Evolutionary conservation across 1,284 basidiomycete genomes (phyloP), one percentile per base, ranked within the genome.

Genomic region (Trichosporon sp.): DNA sequence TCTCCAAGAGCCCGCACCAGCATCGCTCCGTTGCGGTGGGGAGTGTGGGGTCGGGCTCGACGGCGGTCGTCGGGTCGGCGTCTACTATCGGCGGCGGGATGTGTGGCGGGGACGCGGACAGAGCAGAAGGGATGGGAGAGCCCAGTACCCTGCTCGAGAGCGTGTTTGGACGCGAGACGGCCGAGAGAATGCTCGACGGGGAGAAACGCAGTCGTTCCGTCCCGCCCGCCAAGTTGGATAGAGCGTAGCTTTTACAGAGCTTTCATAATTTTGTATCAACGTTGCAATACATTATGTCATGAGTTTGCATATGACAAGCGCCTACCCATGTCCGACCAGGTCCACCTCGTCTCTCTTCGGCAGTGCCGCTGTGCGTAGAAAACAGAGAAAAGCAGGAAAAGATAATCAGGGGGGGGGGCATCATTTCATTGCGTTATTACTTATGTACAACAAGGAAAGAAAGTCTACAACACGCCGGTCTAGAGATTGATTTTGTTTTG

Each of bases 91-190:
- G 56, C 54, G 11, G 54, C 56, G 1, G 14, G 31, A 6, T 4
- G 6, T 2, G 26, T 10, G 56, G 3, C 31, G 31, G 31, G 14
- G 11, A 10, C 31, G 56, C 31, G 32, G 66, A 2, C n/a, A 35
- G 12, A 31, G 35, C 7, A 21, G 59, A 4, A 54, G 11, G 59
- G 51, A 10, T 31, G n/a, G 48, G 48, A 4, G n/a, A 68, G 63
- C 56, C 67, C 4, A 56, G 46, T 21, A 48, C 66, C 2, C 67
- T 71, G 16, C 67, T 71, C n/a, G 70, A 71, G 66, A 51, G 32
- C 61, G 59, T 70, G n/a, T 68, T 70, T n/a, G 69, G 69, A 19
- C 35, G 40, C 14, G n/a, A 46, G 14, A 66, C 38, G 21, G 43
- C 46, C 7, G 65, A 66, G 32, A 26, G 56, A 12, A 61, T 16